Evolutionary conservation across 495 filamentous ascomycete species (phyloP), one percentile per base, ranked within the genome.

Genomic region (Thozetella sp.): DNA sequence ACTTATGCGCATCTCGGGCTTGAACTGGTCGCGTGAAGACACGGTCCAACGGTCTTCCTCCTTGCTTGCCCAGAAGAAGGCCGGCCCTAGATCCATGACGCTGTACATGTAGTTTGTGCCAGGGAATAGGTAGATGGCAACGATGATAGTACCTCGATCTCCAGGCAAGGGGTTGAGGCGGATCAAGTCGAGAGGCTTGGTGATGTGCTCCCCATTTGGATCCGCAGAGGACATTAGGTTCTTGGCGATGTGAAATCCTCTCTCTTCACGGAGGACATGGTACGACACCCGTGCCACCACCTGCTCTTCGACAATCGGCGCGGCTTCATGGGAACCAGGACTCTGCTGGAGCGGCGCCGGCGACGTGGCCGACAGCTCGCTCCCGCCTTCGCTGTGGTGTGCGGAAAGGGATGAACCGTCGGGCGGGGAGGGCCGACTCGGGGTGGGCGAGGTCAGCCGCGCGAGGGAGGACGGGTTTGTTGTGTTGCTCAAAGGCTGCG

Each of bases 231-330:
- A 76, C 50, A 89, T 81, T 43, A 97, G 76, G 46, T 80, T 84
- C 72, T 88, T 89, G 57, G 85, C 80, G 64, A 94, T 89, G 63
- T 95, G 90, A 68, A 88, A 96, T 67, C 92, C 88, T 53, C 93
- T 83, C 74, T 97, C 93, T 51, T 96, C 82, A 20, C 92, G 84
- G 46, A 96, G 80, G 13, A 85, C 79, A 72, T 96, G 91, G 55
- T 83, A 87, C 0, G 93, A 96, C 25, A 96, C 80, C 11, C 91
- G 83, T 46, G 91, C 93, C 25, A 96, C 76, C 15, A 97, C 86
- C 17, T 61, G 75, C 64, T 78, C 76, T 55, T 79, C 79, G 24
- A 80, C 59, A 58, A 75, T 66, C 25, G 73, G 64, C 34, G 63
- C 61, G 43, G 63, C 58, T 25, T 62, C 30, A 15, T 63, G 58